Conservation (phyloP, 2,329 filamentous ascomycete species). For the Stagonosporopsis rhizophila region DNA sequence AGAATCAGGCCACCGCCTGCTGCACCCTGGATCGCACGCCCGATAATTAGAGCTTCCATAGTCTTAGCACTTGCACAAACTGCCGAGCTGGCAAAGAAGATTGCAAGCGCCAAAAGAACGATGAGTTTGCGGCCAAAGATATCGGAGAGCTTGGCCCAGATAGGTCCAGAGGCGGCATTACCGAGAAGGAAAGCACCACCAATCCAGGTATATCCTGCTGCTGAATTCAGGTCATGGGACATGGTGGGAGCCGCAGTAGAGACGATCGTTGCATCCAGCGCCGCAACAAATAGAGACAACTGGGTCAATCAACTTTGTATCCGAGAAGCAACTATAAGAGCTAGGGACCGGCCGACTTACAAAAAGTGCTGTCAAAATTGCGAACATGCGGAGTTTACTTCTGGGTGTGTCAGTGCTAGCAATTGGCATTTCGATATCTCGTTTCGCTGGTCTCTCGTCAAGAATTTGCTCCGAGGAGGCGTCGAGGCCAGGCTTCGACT, state of each 20-base stretch:
- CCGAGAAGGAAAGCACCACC: slow-evolving; percentile 76
- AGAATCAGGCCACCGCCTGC: slow-evolving; percentile 68
- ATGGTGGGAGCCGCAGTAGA: slow-evolving; percentile 73
- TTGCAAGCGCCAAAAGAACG: slow-evolving; percentile 57
- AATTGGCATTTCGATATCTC: background rate
- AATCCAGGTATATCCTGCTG: slow-evolving; percentile 78
- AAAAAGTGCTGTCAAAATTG: slow-evolving; percentile 44
- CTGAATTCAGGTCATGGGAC: slow-evolving; percentile 67
- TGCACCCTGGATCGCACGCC: slow-evolving; percentile 67
- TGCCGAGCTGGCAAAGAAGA: slow-evolving; percentile 68
- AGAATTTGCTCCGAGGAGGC: slow-evolving; percentile 6
- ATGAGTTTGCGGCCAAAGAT: slow-evolving; percentile 66
- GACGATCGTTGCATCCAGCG: slow-evolving; percentile 63
- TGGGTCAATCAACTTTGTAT: slow-evolving; percentile 12
- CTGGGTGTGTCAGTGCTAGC: slow-evolving; percentile 23
- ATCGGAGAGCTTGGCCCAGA: slow-evolving; percentile 71
- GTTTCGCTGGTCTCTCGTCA: background rate
- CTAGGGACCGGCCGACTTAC: slow-evolving; percentile 27
- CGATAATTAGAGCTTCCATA: slow-evolving; percentile 67
- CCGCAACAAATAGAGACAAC: slow-evolving; percentile 52
- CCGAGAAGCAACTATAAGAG: background rate
- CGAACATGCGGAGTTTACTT: slow-evolving; percentile 35
- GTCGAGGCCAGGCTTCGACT: slow-evolving; percentile 1
- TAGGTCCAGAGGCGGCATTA: slow-evolving; percentile 69
- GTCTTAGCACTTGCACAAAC: slow-evolving; percentile 64